A percentile compares a stretch with the other conserved stretches of the same genome.
Conservation (phyloP, 139 green algal species). For the Volvox reticuliferus region DNA sequence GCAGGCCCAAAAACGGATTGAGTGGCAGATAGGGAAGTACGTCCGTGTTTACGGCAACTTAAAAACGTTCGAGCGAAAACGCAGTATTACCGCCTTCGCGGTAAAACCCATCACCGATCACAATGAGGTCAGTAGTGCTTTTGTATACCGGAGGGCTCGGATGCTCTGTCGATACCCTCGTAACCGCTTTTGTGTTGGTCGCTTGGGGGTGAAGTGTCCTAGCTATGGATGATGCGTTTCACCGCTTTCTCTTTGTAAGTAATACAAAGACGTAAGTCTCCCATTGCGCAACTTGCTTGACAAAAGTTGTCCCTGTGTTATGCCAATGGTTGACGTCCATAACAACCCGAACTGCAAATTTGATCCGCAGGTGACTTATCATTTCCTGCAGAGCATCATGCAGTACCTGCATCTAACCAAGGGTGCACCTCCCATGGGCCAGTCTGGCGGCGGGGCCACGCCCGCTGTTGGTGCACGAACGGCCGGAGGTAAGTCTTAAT, state of each 20-base stretch:
- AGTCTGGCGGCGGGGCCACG: not conserved
- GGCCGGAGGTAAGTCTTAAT: not conserved
- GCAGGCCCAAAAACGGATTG: conserved; percentile 30
- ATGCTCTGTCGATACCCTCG: no score
- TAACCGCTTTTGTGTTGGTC: no score
- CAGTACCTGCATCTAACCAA: conserved; percentile 83
- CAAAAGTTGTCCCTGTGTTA: no score
- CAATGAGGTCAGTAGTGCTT: conserved; percentile 73
- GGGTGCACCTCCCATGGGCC: conserved; percentile 42
- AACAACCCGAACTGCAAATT: no score
- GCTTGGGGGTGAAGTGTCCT: no score
- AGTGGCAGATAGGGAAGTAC: conserved; percentile 70
- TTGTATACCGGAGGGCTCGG: no score
- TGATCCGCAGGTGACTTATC: conserved; percentile 80
- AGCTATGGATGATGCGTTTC: no score
- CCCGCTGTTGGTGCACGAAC: not conserved
- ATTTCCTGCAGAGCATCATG: conserved; percentile 81
- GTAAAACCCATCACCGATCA: conserved; percentile 74
- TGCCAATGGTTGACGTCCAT: no score
- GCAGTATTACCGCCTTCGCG: conserved; percentile 70
- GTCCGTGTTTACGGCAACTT: conserved; percentile 83
- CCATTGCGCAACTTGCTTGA: no score
- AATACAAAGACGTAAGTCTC: no score
- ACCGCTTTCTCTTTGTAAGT: no score
- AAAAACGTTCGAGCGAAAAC: conserved; percentile 58